Base-by-base conservation (phyloP, 495 filamentous ascomycete genomes). In the Talaromyces wortmannii region DNA sequence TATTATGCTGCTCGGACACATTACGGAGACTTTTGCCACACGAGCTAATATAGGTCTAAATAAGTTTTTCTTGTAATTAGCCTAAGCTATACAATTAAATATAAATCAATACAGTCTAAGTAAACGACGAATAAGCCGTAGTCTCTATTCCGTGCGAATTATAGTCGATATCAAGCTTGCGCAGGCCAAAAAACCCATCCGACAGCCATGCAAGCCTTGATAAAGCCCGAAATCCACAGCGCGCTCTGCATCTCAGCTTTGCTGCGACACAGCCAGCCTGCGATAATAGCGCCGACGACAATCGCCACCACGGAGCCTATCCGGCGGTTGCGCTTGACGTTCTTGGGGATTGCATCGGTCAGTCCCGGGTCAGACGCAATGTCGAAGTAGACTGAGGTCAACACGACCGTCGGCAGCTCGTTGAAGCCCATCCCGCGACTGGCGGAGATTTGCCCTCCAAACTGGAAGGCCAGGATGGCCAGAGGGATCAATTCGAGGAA, bases 351-450 rank as follows among this genome's bases (percentile, higher is more conserved):
- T 29, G 68, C 67, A 5, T 63, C 70, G 0, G 76, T 54, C 10
- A 87, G 60, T 31, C 73, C 67, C n/a, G 81, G 78, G 55, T 87
- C 81, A 15, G 79, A 81, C 6, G 81, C 77, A 51, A 90, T 66
- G 59, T 89, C 86, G 60, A 82, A 86, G 56, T 89, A 83, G 17
- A 89, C 74, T 53, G 78, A 86, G 5, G 87, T 90, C 60, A 90
- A 66, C 10, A 91, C 88, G 31, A 85, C 86, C 2, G 84, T 86
- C 11, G 88, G 87, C 43, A 91, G 79, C 66, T 89, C 86, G 55
- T 79, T 79, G 58, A 83, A 81, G 1, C 83, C 83, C 46, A 91
- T 65, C 11, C 81, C 63, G 6, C 88, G 74, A 57, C 76, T 82
- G 51, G 79, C 80, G 5, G 84, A 80, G 59, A 90, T 89, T 61